These are phyloP conservation scores for Cyclaneusma minus DNA, from an alignment of 2,329 filamentous ascomycete species.

Conservation along the genomic window DNA sequence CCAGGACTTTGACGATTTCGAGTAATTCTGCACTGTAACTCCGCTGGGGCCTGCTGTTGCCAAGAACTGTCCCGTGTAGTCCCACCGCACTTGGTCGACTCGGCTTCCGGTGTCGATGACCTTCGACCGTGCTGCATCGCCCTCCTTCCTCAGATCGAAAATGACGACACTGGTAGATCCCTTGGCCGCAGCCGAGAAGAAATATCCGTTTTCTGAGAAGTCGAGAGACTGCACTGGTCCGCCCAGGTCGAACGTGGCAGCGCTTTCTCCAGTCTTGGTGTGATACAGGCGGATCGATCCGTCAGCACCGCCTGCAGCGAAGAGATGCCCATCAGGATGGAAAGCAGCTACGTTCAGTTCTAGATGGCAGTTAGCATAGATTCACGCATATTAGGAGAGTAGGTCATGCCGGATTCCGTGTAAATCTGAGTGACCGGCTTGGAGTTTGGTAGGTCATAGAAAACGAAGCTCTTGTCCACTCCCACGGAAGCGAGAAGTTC, in stretches of 20 bases:
- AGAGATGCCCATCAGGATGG: slow-evolving; percentile 91
- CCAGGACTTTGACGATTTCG: slow-evolving; percentile 79
- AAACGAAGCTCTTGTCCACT: slow-evolving; percentile 78
- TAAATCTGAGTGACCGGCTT: slow-evolving; percentile 65
- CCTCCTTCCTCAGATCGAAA: slow-evolving; percentile 86
- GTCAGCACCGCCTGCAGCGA: slow-evolving; percentile 66
- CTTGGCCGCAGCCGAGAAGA: slow-evolving; percentile 73
- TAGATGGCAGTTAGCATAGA: slow-evolving; percentile 8
- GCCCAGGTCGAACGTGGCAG: slow-evolving; percentile 56
- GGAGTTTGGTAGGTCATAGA: slow-evolving; percentile 63
- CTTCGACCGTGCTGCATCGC: slow-evolving; percentile 67
- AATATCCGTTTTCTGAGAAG: slow-evolving; percentile 95
- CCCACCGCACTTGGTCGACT: slow-evolving; percentile 71
- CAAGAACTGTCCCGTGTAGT: slow-evolving; percentile 89
- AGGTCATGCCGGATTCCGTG: slow-evolving; percentile 55
- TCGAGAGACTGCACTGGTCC: slow-evolving; percentile 58
- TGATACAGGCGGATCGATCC: slow-evolving; percentile 84
- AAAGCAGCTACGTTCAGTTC: slow-evolving; percentile 56
- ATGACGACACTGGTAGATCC: slow-evolving; percentile 67
- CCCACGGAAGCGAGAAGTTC: slow-evolving; percentile 77
- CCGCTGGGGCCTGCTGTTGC: slow-evolving; percentile 68
- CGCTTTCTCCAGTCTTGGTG: slow-evolving; percentile 61
- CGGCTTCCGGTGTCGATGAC: slow-evolving; percentile 69
- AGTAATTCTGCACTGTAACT: slow-evolving; percentile 77
- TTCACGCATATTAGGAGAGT: neutral